Evolutionary conservation across 2,329 filamentous ascomycete genomes (phyloP), one percentile per base, ranked within the genome.

Genomic region (Neocatenulostroma microsporum): DNA sequence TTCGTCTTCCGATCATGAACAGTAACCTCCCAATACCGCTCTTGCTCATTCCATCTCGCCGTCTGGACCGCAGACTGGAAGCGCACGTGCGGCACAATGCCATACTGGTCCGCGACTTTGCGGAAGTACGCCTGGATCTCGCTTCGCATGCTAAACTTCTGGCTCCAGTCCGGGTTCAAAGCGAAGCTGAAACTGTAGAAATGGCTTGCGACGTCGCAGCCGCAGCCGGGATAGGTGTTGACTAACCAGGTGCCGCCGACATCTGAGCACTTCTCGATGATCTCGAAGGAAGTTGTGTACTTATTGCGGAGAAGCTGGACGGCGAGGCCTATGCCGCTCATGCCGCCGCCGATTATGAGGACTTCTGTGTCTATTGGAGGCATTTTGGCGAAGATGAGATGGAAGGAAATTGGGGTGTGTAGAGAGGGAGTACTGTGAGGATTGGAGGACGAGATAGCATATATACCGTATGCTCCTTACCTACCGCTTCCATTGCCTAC

Each of bases 271-370:
- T 67, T 67, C 47, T 69, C 66, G 33, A 67, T 47, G n/a, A 69
- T 57, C 37, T 66, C 59, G 41, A 65, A 68, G 30, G 57, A 60
- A 10, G 43, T 47, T 9, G 59, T 50, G 3, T 59, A 56, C 36
- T 60, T 62, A 30, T 62, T 50, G 21, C 66, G 56, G 24, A 63
- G 55, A 5, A 69, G 58, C 39, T 68, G 65, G 14, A 69, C 57
- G 10, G 66, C 67, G 35, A 69, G 55, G n/a, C 62, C 65, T 12
- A 69, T 44, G 21, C 67, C 67, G 21, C 61, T 64, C 55, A 64
- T 62, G 42, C 67, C 67, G n/a, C 65, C 68, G n/a, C 68, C 68
- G 25, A 70, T 68, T 29, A 71, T 68, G 19, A 70, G 57, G 37
- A 70, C 61, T 46, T 70, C 66, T 3, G 60, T 63, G 43, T 67